These are phyloP conservation scores for Neurospora intermedia DNA, from an alignment of 495 filamentous ascomycete species.

Conservation along the genomic window DNA sequence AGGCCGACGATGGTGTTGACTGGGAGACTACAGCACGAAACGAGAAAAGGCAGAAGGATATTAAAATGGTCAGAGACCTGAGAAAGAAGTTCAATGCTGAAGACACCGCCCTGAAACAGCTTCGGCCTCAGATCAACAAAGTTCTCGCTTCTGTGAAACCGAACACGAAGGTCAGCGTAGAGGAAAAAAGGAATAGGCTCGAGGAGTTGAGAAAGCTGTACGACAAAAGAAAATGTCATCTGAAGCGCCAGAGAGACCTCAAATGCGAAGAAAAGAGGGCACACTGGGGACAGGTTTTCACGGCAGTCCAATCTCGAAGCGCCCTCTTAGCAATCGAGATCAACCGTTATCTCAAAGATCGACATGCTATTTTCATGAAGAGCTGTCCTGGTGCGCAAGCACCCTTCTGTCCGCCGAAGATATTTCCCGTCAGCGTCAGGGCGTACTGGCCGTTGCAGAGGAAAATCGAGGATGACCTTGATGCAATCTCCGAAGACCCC, in stretches of 20 bases:
- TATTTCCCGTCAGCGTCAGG: constrained; percentile 8
- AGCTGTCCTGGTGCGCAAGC: neutral
- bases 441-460: constrained; percentile 12
- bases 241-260: neutral
- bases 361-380: neutral
- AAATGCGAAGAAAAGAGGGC: neutral
- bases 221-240: neutral
- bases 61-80: neutral
- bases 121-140: neutral
- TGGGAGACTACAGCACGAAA: neutral
- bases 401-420: neutral
- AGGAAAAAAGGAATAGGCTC: neutral
- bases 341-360: neutral
- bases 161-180: neutral
- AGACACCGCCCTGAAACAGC: too few relatives aligned
- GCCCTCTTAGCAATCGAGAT: neutral
- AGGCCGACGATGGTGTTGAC: constrained; percentile 13
- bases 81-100: neutral
- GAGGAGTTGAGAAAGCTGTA: neutral
- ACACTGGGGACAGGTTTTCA: neutral
- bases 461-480: neutral
- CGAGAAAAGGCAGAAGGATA: neutral
- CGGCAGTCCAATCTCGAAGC: neutral
- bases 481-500: neutral
- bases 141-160: neutral